Evolutionary conservation across 192 early-diverging fungal species (phyloP), one percentile per base, ranked within the genome.

Genomic region (Coemansia sp.): DNA sequence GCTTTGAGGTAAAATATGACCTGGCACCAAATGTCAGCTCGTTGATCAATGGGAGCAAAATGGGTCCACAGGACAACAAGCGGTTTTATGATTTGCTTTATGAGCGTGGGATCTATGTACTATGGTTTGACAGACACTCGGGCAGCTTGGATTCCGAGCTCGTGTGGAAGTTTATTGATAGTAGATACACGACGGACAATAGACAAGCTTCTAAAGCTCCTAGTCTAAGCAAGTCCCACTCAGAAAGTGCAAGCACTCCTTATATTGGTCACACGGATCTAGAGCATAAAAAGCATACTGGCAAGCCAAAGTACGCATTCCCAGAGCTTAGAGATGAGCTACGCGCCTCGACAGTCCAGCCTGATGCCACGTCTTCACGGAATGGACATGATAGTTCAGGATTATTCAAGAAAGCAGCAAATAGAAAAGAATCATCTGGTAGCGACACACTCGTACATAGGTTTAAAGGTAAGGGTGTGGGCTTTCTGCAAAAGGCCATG

Each of bases 21-120:
- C 24, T 75, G 20, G 72, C 72, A 2, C 72, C 72, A 4, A 75
- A 75, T 32, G 45, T 75, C n/a, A 67, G 72, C 56, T 50, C 64
- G 24, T 56, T 75, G 27, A 47, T 75, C 38, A 60, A 60, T 45
- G 56, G 60, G 18, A 35, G 48, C 14, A 35, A 30, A 15, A 60
- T 75, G 60, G 28, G 35, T 2, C 30, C 40, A 11, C 49, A 45
- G 3, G 60, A 75, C 30, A 75, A 64, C 47, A 19, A 44, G 10
- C 7, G 26, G 19, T 75, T 75, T 28, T 75, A 67, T 37, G 36
- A 48, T 11, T 34, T 38, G 27, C 13, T 75, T 15, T 38, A 41
- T 3, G 45, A 63, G 5, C 59, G 72, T 2, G 64, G 65, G n/a
- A 64, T 75, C 24, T 35, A 60, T n/a, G 51, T 75, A 2, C 1